These are phyloP conservation scores for Aspergillus arachidicola DNA, from an alignment of 2,329 filamentous ascomycete species.

Conservation along the genomic window DNA sequence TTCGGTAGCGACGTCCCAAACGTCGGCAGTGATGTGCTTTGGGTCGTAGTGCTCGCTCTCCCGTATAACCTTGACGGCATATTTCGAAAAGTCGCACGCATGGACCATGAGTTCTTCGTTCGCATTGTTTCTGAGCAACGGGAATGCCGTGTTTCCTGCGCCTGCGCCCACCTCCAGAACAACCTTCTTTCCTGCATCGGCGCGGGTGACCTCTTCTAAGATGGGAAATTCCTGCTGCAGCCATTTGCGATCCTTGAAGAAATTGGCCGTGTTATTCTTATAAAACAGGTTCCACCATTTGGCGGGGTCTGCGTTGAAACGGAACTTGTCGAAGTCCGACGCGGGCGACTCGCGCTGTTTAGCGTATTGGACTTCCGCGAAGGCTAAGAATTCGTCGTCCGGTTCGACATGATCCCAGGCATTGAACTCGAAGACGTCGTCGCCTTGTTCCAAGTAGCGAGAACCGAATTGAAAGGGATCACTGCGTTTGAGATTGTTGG, in stretches of 20 bases:
- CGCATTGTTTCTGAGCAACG: conserved; percentile 79
- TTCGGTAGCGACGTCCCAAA: conserved; percentile 84
- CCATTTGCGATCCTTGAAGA: conserved; percentile 99
- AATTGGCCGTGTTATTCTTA: conserved; percentile 94
- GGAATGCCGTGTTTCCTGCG: conserved; percentile 95
- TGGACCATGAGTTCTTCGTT: conserved; percentile 82
- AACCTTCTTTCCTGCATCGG: conserved; percentile 68
- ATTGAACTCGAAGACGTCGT: conserved; percentile 96
- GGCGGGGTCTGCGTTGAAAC: conserved; percentile 86
- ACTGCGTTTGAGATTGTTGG: conserved; percentile 78
- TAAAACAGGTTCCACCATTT: conserved; percentile 99
- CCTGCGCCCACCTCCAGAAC: conserved; percentile 92
- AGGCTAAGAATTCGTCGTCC: conserved; percentile 83
- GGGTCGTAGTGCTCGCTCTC: conserved; percentile 74
- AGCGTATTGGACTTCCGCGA: conserved; percentile 79
- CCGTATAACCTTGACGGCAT: conserved; percentile 91
- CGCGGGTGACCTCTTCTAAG: conserved; percentile 72
- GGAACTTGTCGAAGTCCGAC: conserved; percentile 85
- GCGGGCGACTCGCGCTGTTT: conserved; percentile 86
- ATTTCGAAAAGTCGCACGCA: conserved; percentile 95
- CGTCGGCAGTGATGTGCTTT: conserved; percentile 77
- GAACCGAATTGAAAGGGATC: conserved; percentile 97
- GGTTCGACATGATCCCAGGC: conserved; percentile 98
- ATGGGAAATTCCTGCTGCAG: conserved; percentile 93
- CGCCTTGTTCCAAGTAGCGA: conserved; percentile 77